These are phyloP conservation scores for Saturnispora kantuleensis DNA, from an alignment of 805 yeast species.

Conservation along the genomic window DNA sequence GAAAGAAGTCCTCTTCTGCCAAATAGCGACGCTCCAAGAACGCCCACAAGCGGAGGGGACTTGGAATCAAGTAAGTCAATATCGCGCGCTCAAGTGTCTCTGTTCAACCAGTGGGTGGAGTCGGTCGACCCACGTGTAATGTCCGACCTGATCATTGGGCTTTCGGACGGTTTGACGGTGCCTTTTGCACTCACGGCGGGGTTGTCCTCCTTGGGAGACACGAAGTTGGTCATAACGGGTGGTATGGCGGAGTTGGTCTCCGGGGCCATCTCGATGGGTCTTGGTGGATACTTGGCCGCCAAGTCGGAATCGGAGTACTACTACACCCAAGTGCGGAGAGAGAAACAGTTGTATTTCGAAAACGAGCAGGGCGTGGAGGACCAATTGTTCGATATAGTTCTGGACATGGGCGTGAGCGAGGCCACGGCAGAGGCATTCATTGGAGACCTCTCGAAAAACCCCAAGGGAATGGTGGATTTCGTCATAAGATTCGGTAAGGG, in stretches of 20 bases:
- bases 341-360: constrained; percentile 56
- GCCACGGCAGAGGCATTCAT: constrained; percentile 66
- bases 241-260: constrained; percentile 96
- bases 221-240: constrained; percentile 90
- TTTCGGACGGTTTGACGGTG: constrained; percentile 91
- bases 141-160: constrained; percentile 88
- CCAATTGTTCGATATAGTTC: constrained; percentile 71
- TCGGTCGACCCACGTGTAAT: constrained; percentile 79
- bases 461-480: constrained; percentile 74
- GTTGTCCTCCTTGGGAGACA: constrained; percentile 77
- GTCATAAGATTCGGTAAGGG: constrained; percentile 84
- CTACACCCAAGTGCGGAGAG: constrained; percentile 58
- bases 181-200: constrained; percentile 99
- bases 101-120: background rate
- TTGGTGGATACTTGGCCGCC: constrained; percentile 95
- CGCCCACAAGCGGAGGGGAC: background rate
- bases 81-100: background rate
- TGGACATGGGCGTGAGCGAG: constrained; percentile 64
- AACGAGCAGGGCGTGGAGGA: constrained; percentile 58
- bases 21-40: background rate
- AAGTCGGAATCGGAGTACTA: constrained; percentile 76
- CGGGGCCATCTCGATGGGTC: constrained; percentile 96
- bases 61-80: background rate
- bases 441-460: constrained; percentile 67
- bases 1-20: background rate